Percentiles rank a stretch among this genome's conserved stretches.
Conservation (phyloP, 495 filamentous ascomycete species). For the Talaromyces ruber region DNA sequence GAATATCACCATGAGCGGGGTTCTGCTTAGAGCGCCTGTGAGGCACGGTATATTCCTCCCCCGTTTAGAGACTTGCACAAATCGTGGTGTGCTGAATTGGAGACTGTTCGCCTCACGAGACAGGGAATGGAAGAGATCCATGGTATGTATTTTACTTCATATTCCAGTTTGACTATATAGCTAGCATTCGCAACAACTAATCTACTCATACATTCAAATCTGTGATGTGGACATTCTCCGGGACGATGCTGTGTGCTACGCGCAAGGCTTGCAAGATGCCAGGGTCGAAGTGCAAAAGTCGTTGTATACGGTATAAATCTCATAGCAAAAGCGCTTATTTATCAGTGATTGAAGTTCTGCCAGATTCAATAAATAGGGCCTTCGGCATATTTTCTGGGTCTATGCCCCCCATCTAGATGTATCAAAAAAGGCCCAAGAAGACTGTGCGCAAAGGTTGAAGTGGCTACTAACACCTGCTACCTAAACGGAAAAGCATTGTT, state of each 20-base stretch:
- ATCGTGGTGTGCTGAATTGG: neutral
- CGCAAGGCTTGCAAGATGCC: neutral
- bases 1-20: neutral
- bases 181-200: neutral
- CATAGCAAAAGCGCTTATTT: neutral
- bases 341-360: neutral
- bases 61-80: neutral
- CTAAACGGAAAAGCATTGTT: neutral
- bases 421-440: neutral
- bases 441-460: neutral
- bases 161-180: neutral
- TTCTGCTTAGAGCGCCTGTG: neutral
- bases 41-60: neutral
- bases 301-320: neutral
- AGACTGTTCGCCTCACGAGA: neutral
- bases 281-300: neutral
- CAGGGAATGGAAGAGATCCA: neutral
- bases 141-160: conserved; percentile 1
- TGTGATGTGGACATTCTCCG: neutral
- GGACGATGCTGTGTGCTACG: neutral
- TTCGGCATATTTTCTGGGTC: neutral
- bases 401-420: neutral
- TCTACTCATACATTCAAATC: neutral
- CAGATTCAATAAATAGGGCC: neutral
- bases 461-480: neutral